Conservation (phyloP, 331 rosid genomes). For the Pyrus hybrid region DNA sequence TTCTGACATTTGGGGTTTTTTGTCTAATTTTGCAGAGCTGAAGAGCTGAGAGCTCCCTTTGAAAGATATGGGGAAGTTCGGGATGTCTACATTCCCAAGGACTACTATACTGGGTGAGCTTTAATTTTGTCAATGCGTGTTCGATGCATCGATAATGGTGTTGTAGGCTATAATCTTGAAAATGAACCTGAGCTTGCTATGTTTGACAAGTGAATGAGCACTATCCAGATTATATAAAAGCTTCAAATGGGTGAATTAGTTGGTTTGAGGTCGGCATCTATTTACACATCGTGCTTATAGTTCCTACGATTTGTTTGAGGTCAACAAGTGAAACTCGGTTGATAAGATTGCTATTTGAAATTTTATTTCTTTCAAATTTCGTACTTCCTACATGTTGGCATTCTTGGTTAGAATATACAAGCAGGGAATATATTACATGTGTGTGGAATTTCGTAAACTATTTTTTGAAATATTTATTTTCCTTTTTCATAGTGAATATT, state of each 20-base stretch:
- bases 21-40: conserved; percentile 41
- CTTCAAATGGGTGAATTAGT: neutral
- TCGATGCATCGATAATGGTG: neutral
- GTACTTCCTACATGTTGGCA: neutral
- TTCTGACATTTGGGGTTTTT: neutral
- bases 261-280: neutral
- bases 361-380: conserved; percentile 12
- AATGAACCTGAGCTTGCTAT: neutral
- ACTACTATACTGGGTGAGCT: conserved; percentile 88
- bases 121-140: neutral
- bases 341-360: neutral
- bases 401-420: too few species aligned
- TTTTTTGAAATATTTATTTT: conserved; percentile 11
- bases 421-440: too few species aligned
- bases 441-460: conserved; percentile 7
- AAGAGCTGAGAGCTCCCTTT: conserved; percentile 74
- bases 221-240: neutral
- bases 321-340: conserved; percentile 13
- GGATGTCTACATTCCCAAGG: conserved; percentile 96
- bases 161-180: neutral
- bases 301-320: too few species aligned
- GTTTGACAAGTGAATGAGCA: neutral
- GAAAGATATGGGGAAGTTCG: conserved; percentile 94
- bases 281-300: neutral
- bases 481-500: conserved; percentile 39